Base-by-base conservation (phyloP, 2,329 filamentous ascomycete genomes). In the Fusarium hostae region DNA sequence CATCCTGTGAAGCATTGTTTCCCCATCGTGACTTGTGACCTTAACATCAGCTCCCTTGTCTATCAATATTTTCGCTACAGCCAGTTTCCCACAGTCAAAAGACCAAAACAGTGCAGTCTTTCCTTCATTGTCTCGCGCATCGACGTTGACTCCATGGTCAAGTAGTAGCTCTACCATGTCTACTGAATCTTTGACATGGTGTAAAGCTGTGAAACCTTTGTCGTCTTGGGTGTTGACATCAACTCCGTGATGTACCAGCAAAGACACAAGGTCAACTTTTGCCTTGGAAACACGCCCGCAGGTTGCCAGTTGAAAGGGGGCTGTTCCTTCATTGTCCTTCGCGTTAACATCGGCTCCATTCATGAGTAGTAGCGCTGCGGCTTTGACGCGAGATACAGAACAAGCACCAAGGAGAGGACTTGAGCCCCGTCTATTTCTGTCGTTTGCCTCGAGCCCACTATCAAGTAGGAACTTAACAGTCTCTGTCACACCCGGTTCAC, bases 11-110 rank as follows among this genome's bases (percentile, higher is more conserved):
- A 24, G 40, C n/a, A 24, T 16, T 16, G n/a, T 43, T 24, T 18
- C 22, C 22, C 5, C 15, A 7, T 3, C 0, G 4, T 8, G 0
- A 18, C 3, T 12, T 5, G 4, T 1, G 15, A 2, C 10, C 4
- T 44, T 18, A 1, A 26, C 9, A 44, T 44, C 41, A 18, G 41
- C 22, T 18, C 41, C 41, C 13, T 8, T 43, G 24, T 24, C 9
- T 16, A 43, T 43, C 13, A 43, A 22, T 6, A 43, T 2, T 3
- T 10, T 11, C 3, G n/a, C 40, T 43, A 5, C 9, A 43, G 2
- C 9, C 8, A 15, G 22, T 7, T 39, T 0, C 20, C 20, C 37
- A 8, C 0, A 10, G 2, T 39, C 20, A n/a, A 39, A 6, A 20
- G 5, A 37, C 10, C 18, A 1, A 20, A 15, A 43, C 1, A 43